Evolutionary conservation across 352 stramenopile genomes (phyloP), one percentile per base, ranked within the genome.

Genomic region (Phytophthora macrochlamydospora): DNA sequence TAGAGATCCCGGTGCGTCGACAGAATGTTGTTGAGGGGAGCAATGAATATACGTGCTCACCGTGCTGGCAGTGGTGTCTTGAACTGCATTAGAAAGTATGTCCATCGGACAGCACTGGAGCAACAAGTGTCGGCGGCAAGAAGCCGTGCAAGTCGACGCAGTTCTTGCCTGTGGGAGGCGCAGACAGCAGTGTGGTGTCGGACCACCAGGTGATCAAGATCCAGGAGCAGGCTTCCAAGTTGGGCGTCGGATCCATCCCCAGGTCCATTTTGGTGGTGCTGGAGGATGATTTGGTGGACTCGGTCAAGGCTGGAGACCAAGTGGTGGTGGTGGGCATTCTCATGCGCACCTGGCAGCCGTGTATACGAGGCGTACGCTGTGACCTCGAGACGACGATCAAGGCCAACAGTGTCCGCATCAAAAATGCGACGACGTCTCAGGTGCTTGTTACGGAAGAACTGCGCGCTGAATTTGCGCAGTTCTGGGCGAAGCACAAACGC

Each of bases 151-250:
- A 81, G 53, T 94, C 84, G 32, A 97, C 72, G 43, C 80, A 87
- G 35, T 96, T 92, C 45, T 62, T 86, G 13, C 62, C 81, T 4
- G 55, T 92, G 14, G 81, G 82, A 12, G 66, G 66, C 13, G 65
- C 70, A 9, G 70, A 76, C 28, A 79, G 78, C 13, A 73, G 77
- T 29, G 67, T 89, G 0, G 78, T 91, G 50, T 89, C 79, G 9
- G 83, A 91, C 61, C 81, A 91, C 62, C 81, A 99, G 70, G 93
- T 98, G 71, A 97, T 98, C 59, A 98, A 98, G 72, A 93, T 99
- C 46, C 96, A 99, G 75, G 97, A 99, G 68, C 87, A 96, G 51
- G 90, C 93, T 24, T 92, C 90, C n/a, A 95, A 93, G 61, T 67
- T 98, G 11, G 83, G 79, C 30, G 84, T 98, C 32, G 96, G 96